Evolutionary conservation across 495 filamentous ascomycete genomes (phyloP), one percentile per base, ranked within the genome.

Genomic region (Aspergillus indologenus): DNA sequence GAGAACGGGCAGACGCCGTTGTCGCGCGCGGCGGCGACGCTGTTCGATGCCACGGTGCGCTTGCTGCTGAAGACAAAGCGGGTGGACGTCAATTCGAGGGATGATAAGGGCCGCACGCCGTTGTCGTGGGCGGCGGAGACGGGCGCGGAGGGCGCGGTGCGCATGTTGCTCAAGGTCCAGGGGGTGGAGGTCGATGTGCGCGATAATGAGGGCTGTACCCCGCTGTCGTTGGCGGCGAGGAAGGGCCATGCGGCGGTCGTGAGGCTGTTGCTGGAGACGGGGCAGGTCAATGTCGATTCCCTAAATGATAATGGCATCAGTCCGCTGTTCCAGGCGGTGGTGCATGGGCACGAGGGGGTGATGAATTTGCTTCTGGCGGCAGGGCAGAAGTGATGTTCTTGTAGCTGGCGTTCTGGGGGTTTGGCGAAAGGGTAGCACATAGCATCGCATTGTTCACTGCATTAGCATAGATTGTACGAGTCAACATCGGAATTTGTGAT

Each of bases 111-210:
- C 3, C 7, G 20, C 21, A 55, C 53, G 7, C 53, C 53, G 17
- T 23, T 55, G 20, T 55, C 23, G 1, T 45, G 23, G 53, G 53
- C 53, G 23, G 53, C 45, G 20, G n/a, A 22, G n/a, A 23, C n/a
- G 12, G 53, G 40, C 6, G 20, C 44, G 21, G 42, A 45, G 14
- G 21, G 1, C 1, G 45, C 8, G 14, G 21, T 46, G 40, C 24
- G 29, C 14, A 5, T 22, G 46, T 24, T 49, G 19, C 46, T 49
- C 14, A 12, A 21, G 18, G 5, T 9, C 14, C 6, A 6, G 2
- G 46, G 46, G 8, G 21, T 49, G 2, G 46, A 49, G 20, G 20
- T 23, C 4, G 46, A 49, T 49, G 20, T 23, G 3, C 6, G 21
- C 8, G 34, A 54, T 18, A 12, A 15, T 0, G 20, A 45, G 4